These are phyloP conservation scores for Myriosclerotinia duriaeana DNA, from an alignment of 2,329 filamentous ascomycete species.

Conservation along the genomic window DNA sequence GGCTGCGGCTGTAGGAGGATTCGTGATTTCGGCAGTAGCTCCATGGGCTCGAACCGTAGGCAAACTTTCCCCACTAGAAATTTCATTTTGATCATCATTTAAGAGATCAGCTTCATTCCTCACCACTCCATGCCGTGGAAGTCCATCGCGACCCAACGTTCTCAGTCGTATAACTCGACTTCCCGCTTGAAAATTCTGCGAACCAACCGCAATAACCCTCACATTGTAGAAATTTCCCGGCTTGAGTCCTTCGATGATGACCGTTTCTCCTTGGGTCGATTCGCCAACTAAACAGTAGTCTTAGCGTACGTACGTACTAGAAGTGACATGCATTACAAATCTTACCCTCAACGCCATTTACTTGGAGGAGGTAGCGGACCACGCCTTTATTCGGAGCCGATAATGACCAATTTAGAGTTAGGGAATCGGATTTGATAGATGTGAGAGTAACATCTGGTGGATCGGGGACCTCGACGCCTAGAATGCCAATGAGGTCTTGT, in stretches of 20 bases:
- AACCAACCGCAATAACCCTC: slow-evolving; percentile 85
- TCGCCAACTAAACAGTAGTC: slow-evolving; percentile 67
- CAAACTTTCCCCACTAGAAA: slow-evolving; percentile 51
- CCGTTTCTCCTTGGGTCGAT: slow-evolving; percentile 74
- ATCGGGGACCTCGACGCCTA: slow-evolving; percentile 91
- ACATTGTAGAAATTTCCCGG: slow-evolving; percentile 91
- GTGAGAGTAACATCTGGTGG: slow-evolving; percentile 87
- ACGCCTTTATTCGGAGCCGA: slow-evolving; percentile 66
- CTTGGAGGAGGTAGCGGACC: slow-evolving; percentile 79
- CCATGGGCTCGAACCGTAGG: slow-evolving; percentile 44
- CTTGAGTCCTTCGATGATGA: slow-evolving; percentile 85
- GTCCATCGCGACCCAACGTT: slow-evolving; percentile 67
- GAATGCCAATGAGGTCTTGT: slow-evolving; percentile 82
- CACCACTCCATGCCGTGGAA: slow-evolving; percentile 58
- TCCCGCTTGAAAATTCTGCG: slow-evolving; percentile 87
- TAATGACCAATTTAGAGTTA: slow-evolving; percentile 87
- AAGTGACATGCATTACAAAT: slow-evolving; percentile 5
- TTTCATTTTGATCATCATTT: slow-evolving; percentile 50
- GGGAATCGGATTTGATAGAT: slow-evolving; percentile 81
- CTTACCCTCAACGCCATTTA: slow-evolving; percentile 88
- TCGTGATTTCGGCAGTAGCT: slow-evolving; percentile 60
- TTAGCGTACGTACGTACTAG: slow-evolving; percentile 15
- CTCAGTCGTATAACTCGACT: slow-evolving; percentile 82
- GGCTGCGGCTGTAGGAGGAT: slow-evolving; percentile 57
- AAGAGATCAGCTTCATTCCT: slow-evolving; percentile 57